Evolutionary conservation across 2,329 filamentous ascomycete species (phyloP), one percentile per base, ranked within the genome.

Genomic region (Cryphonectria japonica): DNA sequence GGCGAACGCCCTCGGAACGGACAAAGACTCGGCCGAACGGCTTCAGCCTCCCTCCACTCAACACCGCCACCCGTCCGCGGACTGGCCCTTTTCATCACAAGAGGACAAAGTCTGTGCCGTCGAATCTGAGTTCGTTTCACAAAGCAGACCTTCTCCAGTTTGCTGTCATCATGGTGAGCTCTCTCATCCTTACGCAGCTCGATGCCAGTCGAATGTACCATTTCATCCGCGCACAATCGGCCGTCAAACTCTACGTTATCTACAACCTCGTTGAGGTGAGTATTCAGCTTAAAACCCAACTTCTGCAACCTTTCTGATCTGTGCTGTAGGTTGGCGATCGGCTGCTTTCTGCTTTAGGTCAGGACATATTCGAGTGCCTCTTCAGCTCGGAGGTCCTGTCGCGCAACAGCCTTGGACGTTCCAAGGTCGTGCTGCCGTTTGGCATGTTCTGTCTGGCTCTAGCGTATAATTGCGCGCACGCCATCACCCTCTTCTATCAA

Each of bases 171-270:
- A 88, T 98, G 65, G 90, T 89, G 77, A 98, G 94, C 78, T 97
- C 93, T 76, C 84, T 92, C 67, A 89, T 95, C 19, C 85, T 99
- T 66, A 95, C 97, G 90, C 91, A 89, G 34, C 91, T 99, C 62
- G 97, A 99, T 79, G 96, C 96, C 7, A 98, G 95, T 78, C 90
- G 95, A 67, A 98, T 98, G 93, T 99, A 99, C 78, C 96, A 99
- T 80, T 95, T 95, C 77, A 97, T 99, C 76, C 92, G 95, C 63
- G 96, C 94, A 0, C 96, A 99, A 80, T 95, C 95, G 1, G 95
- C 95, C 9, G 98, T 99, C 83, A 99, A 99, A 79, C 87, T 99
- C 14, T 99, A 99, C 79, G 96, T 99, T 71, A 98, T 99, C 69
- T 99, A 97, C 85, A 99, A 99, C 78, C 93, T 98, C 46, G 88